Percentiles rank a stretch among this genome's conserved stretches.
phyloP scores from a whole-genome alignment of 1,284 basidiomycete genomes.

The Laetiporus sulphureus region DNA sequence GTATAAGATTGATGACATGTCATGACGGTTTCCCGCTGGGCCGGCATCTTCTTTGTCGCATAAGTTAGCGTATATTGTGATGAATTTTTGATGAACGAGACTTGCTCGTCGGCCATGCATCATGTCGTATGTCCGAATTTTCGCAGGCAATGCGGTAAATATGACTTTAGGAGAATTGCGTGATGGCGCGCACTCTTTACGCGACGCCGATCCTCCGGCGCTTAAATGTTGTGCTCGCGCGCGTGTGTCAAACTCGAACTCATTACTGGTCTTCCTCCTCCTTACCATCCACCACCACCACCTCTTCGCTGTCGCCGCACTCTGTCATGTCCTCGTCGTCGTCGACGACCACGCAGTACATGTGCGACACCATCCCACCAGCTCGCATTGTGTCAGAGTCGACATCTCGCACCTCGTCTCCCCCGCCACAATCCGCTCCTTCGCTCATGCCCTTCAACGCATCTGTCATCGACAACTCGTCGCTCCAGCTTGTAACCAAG shows the following conservation, averaged over 20 bases:
- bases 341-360: slow-evolving; percentile 29
- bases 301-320: neutral
- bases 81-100: no score
- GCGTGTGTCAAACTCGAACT: no score
- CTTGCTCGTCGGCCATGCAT: neutral
- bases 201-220: slow-evolving; percentile 5
- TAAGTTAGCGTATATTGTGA: no score
- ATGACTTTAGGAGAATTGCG: slow-evolving; percentile 3
- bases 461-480: slow-evolving; percentile 19
- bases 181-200: slow-evolving; percentile 15
- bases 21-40: slow-evolving; percentile 6
- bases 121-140: neutral
- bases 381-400: slow-evolving; percentile 40
- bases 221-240: slow-evolving; percentile 4
- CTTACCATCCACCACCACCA: no score
- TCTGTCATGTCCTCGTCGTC: slow-evolving; percentile 16
- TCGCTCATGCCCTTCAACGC: no score
- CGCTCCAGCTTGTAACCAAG: slow-evolving; percentile 6
- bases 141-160: neutral
- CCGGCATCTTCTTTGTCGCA: neutral
- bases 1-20: slow-evolving; percentile 7
- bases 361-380: slow-evolving; percentile 70
- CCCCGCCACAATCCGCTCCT: slow-evolving; percentile 20
- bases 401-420: slow-evolving; percentile 14
- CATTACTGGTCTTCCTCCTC: no score